phyloP scores from a whole-genome alignment of 495 filamentous ascomycete species.

The Daldinia grandis region DNA sequence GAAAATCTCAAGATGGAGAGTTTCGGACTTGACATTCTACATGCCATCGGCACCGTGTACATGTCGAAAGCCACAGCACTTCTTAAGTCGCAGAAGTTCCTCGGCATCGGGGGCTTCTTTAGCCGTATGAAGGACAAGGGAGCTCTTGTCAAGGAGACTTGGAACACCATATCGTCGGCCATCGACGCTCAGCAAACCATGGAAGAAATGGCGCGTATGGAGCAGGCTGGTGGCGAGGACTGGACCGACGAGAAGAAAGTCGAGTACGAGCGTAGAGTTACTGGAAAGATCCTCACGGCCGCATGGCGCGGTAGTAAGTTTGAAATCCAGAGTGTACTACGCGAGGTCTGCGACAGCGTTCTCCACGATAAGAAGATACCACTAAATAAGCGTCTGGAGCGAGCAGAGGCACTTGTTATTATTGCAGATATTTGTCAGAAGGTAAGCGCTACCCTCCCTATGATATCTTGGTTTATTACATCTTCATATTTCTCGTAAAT shows the following conservation, averaged over 20 bases:
- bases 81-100: constrained; percentile 94
- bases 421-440: constrained; percentile 87
- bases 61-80: constrained; percentile 84
- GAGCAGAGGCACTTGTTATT: constrained; percentile 87
- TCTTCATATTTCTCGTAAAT: neutral
- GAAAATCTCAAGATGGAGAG: constrained; percentile 99
- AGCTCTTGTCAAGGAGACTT: constrained; percentile 94
- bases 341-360: constrained; percentile 79
- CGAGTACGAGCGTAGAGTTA: constrained; percentile 95
- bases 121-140: constrained; percentile 95
- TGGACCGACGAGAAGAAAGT: constrained; percentile 98
- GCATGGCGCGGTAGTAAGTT: constrained; percentile 98
- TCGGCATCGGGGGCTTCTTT: constrained; percentile 95
- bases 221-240: constrained; percentile 94
- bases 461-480: neutral
- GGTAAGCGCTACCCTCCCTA: constrained; percentile 59
- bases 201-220: constrained; percentile 97
- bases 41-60: constrained; percentile 92
- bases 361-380: constrained; percentile 82
- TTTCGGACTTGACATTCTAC: constrained; percentile 95
- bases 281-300: constrained; percentile 97
- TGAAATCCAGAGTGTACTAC: constrained; percentile 95
- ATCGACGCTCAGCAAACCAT: constrained; percentile 98
- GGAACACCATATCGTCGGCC: constrained; percentile 96
- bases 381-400: constrained; percentile 84